These are phyloP conservation scores for Thraustochytrium sp. DNA, from an alignment of 352 stramenopile species.

Conservation along the genomic window DNA sequence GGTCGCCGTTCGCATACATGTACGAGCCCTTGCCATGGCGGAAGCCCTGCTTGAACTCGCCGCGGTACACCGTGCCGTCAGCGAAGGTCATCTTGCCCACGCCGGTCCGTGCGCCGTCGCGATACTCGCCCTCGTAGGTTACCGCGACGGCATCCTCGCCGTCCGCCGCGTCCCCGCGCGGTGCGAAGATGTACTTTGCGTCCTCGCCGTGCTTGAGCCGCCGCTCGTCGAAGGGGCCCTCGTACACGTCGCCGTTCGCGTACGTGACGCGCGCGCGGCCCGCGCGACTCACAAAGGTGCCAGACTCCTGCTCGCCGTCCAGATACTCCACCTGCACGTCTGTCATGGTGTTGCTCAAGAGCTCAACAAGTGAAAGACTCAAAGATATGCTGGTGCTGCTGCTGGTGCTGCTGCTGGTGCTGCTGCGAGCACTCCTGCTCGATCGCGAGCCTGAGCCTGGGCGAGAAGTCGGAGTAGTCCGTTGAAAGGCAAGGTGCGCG, in stretches of 20 bases:
- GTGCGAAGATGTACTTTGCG: conserved; percentile 27
- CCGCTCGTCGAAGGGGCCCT: conserved; percentile 15
- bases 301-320: conserved; percentile 31
- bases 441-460: no score
- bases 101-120: conserved; percentile 50
- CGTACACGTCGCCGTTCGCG: conserved; percentile 42
- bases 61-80: conserved; percentile 55
- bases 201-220: conserved; percentile 32
- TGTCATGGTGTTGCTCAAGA: neutral
- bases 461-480: no score
- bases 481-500: no score
- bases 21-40: conserved; percentile 58
- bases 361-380: neutral
- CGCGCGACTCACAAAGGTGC: conserved; percentile 9
- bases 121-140: conserved; percentile 55
- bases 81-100: conserved; percentile 56
- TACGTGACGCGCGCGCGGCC: conserved; percentile 31
- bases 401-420: neutral
- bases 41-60: conserved; percentile 56
- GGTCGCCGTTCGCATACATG: conserved; percentile 48
- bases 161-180: neutral
- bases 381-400: neutral
- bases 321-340: conserved; percentile 28
- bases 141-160: conserved; percentile 45
- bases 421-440: no score